Base-by-base conservation (phyloP, 495 filamentous ascomycete species). In the Lasiosphaeris hirsuta region DNA sequence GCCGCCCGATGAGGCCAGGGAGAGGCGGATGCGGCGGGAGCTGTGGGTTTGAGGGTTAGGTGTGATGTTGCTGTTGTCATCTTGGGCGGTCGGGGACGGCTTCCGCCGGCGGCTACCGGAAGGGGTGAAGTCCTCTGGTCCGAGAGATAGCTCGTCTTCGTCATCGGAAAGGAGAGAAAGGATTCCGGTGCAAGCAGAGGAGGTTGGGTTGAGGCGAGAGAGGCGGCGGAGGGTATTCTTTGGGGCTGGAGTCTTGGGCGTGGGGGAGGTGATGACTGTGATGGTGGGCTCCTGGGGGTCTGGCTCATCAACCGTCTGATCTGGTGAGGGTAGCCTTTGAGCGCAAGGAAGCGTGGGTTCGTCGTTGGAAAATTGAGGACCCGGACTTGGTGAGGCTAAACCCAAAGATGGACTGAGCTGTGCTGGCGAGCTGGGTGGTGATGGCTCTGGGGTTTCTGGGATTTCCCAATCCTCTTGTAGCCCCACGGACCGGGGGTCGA, bases 111-210 rank as follows among this genome's bases (percentile, higher is more conserved):
- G 62, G 40, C 51, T 53, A 13, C 61, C 63, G 18, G 63, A 45
- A 5, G 70, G 61, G 18, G 63, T 59, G 53, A 70, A 64, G 44
- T 62, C 58, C 11, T 62, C 50, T 0, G 56, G 49, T 5, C 51
- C 45, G 5, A 72, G 59, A 54, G 70, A 69, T 11, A 77, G 69
- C 48, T 75, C 72, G 59, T 74, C 71, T 18, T 69, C 67, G 39
- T 63, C 59, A 37, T 57, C 42, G 34, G 65, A 60, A 23, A 69
- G 52, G 38, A 67, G 67, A 23, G 65, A 70, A 44, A 67, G 61
- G 45, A 71, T 23, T 18, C 60, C 52, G 33, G 13, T 42, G 17
- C 33, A 7, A 10, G 49, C 11, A 1, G 49, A 51, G 36, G 49
- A 51, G 34, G 13, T 19, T 40, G 33, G 39, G 42, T 55, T 34